Evolutionary conservation across 768 basidiomycete species (phyloP).

Genomic region (Lactarius sanguifluus): DNA sequence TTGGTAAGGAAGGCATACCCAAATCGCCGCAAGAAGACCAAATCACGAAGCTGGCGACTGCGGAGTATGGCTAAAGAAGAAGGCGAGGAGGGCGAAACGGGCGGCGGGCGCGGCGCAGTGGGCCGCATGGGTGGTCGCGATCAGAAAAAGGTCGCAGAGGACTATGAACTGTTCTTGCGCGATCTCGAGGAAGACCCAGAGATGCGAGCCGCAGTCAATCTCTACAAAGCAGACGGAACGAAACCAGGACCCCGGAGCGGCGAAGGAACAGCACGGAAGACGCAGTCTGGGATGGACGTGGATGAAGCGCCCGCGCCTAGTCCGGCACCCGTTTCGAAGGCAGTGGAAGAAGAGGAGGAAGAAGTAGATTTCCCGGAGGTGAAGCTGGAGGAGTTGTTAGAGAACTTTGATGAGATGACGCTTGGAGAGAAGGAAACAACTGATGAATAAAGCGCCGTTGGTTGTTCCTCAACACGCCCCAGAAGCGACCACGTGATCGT

Average conservation of each 20-base stretch:
- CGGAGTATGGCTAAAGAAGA: conserved; percentile 91
- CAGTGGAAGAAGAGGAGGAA: conserved; percentile 45
- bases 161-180: conserved; percentile 94
- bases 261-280: conserved; percentile 42
- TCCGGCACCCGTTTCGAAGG: conserved; percentile 34
- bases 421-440: conserved; percentile 47
- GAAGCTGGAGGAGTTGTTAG: conserved; percentile 79
- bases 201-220: conserved; percentile 79
- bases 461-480: not conserved
- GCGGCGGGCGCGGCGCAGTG: conserved; percentile 78
- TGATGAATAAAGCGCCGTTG: conserved; percentile 6
- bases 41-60: conserved; percentile 81
- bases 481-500: conserved; percentile 13
- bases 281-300: conserved; percentile 67
- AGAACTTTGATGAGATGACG: conserved; percentile 91
- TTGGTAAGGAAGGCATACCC: conserved; percentile 96
- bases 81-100: conserved; percentile 81
- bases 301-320: conserved; percentile 44
- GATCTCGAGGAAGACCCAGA: conserved; percentile 96
- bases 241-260: conserved; percentile 41
- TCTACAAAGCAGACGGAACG: conserved; percentile 61
- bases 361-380: conserved; percentile 91
- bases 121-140: conserved; percentile 89
- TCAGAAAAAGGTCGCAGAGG: conserved; percentile 90
- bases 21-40: conserved; percentile 87